Evolutionary conservation across 768 basidiomycete species (phyloP), one percentile per base, ranked within the genome.

Genomic region (Piloderma croceum): DNA sequence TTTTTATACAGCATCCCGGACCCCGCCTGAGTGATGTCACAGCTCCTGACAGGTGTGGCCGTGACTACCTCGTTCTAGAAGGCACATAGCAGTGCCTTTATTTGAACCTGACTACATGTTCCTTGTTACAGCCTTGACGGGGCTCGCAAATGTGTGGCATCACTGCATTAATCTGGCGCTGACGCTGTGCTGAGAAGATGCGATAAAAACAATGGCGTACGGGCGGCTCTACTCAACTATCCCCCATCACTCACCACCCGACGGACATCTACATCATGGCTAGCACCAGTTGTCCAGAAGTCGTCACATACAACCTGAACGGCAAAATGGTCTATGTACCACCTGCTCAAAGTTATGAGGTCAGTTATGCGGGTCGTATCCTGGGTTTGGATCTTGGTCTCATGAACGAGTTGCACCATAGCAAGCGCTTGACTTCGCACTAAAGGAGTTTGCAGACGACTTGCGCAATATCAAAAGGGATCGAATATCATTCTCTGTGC

Each of bases 361-460:
- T 76, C 27, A n/a, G n/a, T n/a, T n/a, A 29, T 29, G 27, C 15
- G 27, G 10, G 27, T 29, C 9, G 27, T 9, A 9, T 29, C 15
- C 27, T 15, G 27, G 22, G 19, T 15, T 20, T 21, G 7, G 21
- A 23, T n/a, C 20, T 7, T 39, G n/a, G 17, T 43, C 36, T 17
- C 27, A 13, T 12, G 18, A 4, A 7, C 25, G 11, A 13, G 34
- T 18, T 20, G 19, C n/a, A n/a, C 9, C 19, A 13, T 32, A 78
- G 77, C 57, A 70, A 60, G 79, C 78, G 0, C 51, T 81, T 22
- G 61, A 64, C 18, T 61, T 70, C 25, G 77, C 73, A 4, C 66
- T 69, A 27, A 64, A 71, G 39, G 76, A 73, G 31, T 80, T 74
- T 24, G 58, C 65, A 2, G 62, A 63, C 7, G 44, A 50, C 31